phyloP scores from a whole-genome alignment of 139 green algal species.

The Chlorella vulgaris region DNA sequence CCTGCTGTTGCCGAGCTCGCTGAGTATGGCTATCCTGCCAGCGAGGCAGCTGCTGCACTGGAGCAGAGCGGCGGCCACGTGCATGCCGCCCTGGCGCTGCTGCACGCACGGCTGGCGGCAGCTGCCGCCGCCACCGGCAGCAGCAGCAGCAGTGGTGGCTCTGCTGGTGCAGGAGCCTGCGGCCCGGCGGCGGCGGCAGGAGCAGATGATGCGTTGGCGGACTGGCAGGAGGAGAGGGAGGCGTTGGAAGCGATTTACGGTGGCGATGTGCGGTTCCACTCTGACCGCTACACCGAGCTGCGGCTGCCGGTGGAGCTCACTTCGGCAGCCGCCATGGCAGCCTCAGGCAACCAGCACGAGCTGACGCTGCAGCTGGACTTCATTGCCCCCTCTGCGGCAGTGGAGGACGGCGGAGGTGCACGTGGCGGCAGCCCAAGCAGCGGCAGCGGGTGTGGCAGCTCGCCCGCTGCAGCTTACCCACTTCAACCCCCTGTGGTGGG shows the following conservation, averaged over 20 bases:
- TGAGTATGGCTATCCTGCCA: slow-evolving; percentile 52
- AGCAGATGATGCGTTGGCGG: neutral
- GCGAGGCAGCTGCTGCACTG: slow-evolving; percentile 49
- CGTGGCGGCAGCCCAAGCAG: neutral
- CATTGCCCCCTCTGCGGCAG: neutral
- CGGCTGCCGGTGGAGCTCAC: slow-evolving; percentile 16
- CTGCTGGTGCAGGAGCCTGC: neutral
- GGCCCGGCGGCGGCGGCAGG: neutral
- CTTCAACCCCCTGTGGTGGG: slow-evolving; percentile 51
- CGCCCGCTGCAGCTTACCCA: too few species aligned
- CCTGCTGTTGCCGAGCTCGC: slow-evolving; percentile 46
- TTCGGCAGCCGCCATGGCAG: slow-evolving; percentile 11
- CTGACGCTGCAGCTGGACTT: slow-evolving; percentile 47
- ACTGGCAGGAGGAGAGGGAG: slow-evolving; percentile 71
- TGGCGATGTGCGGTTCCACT: slow-evolving; percentile 36
- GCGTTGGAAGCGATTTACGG: slow-evolving; percentile 81
- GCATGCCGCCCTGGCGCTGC: slow-evolving; percentile 41
- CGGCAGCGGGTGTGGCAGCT: neutral
- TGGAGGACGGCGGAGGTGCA: neutral
- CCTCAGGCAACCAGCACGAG: slow-evolving; percentile 23
- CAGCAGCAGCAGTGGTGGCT: neutral
- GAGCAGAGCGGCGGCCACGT: slow-evolving; percentile 42
- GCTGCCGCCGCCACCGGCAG: neutral
- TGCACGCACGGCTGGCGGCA: slow-evolving; percentile 53
- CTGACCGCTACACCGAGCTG: neutral